Evolutionary conservation across 371 early-diverging fungal species (phyloP), one percentile per base, ranked within the genome.

Genomic region (Mortierella sp.): DNA sequence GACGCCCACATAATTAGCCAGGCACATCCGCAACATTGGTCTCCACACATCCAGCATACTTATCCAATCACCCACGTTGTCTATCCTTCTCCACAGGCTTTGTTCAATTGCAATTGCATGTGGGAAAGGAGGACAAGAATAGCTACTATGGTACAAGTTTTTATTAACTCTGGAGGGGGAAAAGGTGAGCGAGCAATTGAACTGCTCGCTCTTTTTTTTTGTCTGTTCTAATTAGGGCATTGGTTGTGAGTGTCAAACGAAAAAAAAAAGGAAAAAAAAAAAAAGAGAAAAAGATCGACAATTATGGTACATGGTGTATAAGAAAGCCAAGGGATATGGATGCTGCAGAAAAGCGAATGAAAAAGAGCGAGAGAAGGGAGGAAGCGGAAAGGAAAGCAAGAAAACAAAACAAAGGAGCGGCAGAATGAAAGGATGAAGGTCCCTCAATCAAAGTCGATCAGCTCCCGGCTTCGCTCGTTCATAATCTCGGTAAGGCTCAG

Each of bases 371-470:
- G 54, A 21, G 34, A 8, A 19, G 3, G 74, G 26, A 67, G 24
- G 16, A 46, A 26, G 37, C 28, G 34, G 67, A 44, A 72, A 40
- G n/a, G 40, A 43, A 28, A 24, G 21, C 6, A 53, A 53, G 19
- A 72, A 77, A 64, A 69, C 4, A 19, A 57, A 73, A 50, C n/a
- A n/a, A n/a, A n/a, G n/a, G n/a, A n/a, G n/a, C 16, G 37, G 34
- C 31, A 72, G 51, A 78, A 61, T 54, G 40, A 61, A 44, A 59
- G 71, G 4, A 31, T 59, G 31, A 26, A 31, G 13, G 31, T 24
- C 61, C 64, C 28, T 69, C 78, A 85, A 57, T 85, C 85, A 74
- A 85, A 85, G 74, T 85, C 85, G 34, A 85, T 24, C 69, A 85
- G 59, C 57, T 85, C 85, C 46, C 81, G 76, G 73, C 85, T 85